Percentiles rank a stretch among this genome's conserved stretches.
Evolutionary conservation across 73 alveolate genomes (phyloP).

Genomic region (Tetrahymena elliotti): DNA sequence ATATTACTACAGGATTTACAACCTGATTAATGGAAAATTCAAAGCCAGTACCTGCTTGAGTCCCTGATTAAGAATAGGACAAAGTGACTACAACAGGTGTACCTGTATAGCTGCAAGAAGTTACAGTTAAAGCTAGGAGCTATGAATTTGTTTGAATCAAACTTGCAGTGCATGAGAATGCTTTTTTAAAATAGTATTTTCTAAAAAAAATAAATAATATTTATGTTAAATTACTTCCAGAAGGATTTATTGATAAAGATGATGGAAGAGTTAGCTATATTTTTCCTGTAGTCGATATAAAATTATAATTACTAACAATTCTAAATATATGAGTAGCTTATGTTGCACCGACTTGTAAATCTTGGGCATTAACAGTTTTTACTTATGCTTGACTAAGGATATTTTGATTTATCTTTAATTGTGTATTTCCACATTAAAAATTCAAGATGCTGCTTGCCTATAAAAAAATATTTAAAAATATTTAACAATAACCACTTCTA

Average conservation of each 20-base stretch:
- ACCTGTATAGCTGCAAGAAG: background rate
- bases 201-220: too few relatives aligned
- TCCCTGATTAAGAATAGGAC: background rate
- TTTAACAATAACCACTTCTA: too few relatives aligned
- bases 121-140: background rate
- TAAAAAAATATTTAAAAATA: too few relatives aligned
- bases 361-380: background rate
- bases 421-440: background rate
- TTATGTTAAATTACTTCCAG: background rate
- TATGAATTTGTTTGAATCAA: background rate
- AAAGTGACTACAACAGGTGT: background rate
- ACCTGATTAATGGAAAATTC: background rate
- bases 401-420: background rate
- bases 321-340: background rate
- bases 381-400: background rate
- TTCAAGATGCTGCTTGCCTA: background rate
- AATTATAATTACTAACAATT: background rate
- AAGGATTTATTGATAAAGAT: background rate
- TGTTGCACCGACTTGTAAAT: background rate
- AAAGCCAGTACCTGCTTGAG: background rate
- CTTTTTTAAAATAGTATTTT: background rate
- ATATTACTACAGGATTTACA: background rate
- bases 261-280: background rate
- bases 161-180: background rate
- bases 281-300: background rate